Conservation (phyloP, 352 stramenopile species). For the Globisporangium barbulae region DNA sequence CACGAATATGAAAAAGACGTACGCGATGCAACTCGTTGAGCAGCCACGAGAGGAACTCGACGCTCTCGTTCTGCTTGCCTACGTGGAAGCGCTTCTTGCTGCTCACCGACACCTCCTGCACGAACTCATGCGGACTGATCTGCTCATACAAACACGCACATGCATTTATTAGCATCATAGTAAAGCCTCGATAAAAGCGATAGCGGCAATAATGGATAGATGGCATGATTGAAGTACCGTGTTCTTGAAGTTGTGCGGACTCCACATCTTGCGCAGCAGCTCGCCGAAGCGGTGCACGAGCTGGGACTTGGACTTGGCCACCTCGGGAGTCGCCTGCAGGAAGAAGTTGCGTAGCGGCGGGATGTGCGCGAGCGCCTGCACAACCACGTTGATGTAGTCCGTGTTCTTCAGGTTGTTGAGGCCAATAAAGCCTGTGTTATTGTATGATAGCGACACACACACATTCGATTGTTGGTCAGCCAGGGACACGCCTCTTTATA, state of each 20-base stretch:
- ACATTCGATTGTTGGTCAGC: not conserved
- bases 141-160: constrained; percentile 17
- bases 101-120: constrained; percentile 93
- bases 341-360: constrained; percentile 96
- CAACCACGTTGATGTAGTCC: constrained; percentile 97
- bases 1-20: constrained; percentile 8
- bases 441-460: not conserved
- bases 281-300: constrained; percentile 94
- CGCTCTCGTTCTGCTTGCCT: constrained; percentile 91
- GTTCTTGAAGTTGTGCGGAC: constrained; percentile 97
- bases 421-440: constrained; percentile 89
- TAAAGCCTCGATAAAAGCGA: not conserved
- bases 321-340: constrained; percentile 50
- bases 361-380: constrained; percentile 96
- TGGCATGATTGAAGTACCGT: constrained; percentile 50
- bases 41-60: constrained; percentile 97
- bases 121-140: constrained; percentile 95
- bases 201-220: not conserved
- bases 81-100: constrained; percentile 97
- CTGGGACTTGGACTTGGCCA: constrained; percentile 64
- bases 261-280: constrained; percentile 98
- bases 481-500: too few species aligned
- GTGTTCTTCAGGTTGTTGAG: constrained; percentile 98
- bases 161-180: not conserved
- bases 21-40: constrained; percentile 93